Conservation (phyloP, 805 yeast species). For the Clavispora vitiphila region DNA sequence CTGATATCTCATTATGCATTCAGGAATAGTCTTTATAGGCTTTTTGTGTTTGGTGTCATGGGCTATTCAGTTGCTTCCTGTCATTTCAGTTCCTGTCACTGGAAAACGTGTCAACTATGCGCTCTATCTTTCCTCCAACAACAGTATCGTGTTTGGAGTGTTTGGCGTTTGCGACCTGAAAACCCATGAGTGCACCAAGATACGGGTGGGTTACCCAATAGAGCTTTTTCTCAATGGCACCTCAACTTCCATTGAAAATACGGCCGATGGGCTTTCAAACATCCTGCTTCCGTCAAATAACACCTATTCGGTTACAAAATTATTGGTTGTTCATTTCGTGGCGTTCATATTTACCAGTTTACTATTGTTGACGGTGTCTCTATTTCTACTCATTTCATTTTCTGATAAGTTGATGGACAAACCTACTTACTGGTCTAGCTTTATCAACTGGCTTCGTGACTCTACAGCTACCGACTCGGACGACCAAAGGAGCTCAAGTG, state of each 20-base stretch:
- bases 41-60: constrained; percentile 26
- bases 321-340: constrained; percentile 38
- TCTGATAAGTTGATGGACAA: not conserved
- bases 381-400: constrained; percentile 1
- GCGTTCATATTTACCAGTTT: constrained; percentile 29
- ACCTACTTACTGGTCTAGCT: too few relatives aligned
- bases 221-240: not conserved
- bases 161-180: constrained; percentile 35
- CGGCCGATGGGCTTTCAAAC: constrained; percentile 11
- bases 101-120: constrained; percentile 18
- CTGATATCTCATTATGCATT: constrained; percentile 18
- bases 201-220: constrained; percentile 34
- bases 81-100: constrained; percentile 39
- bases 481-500: not conserved
- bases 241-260: not conserved
- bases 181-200: constrained; percentile 25
- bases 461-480: not conserved
- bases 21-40: constrained; percentile 25
- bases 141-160: constrained; percentile 37
- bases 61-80: constrained; percentile 34
- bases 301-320: constrained; percentile 34
- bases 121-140: constrained; percentile 27
- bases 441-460: not conserved
- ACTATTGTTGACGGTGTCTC: constrained; percentile 7
- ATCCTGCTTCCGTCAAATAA: constrained; percentile 38